phyloP scores from a whole-genome alignment of 1,139 yeast genomes.

The Pneumocystis jirovecii region DNA sequence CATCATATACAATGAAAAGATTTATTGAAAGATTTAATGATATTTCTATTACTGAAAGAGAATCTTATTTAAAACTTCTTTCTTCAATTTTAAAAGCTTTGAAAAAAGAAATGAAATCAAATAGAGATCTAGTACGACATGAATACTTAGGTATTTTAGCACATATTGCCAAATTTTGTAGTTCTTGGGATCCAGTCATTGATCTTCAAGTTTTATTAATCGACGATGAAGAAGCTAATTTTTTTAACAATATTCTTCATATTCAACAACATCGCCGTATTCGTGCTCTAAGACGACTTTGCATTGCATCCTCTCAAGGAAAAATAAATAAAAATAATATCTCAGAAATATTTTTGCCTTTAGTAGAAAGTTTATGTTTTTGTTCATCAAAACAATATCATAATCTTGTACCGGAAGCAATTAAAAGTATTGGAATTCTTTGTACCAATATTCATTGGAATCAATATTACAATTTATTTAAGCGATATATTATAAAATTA shows the following conservation, averaged over 20 bases:
- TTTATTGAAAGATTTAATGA: slow-evolving; percentile 42
- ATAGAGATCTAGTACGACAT: slow-evolving; percentile 47
- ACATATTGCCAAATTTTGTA: slow-evolving; percentile 39
- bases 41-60: slow-evolving; percentile 15
- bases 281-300: slow-evolving; percentile 56
- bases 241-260: slow-evolving; percentile 67
- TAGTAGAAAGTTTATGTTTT: slow-evolving; percentile 56
- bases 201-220: slow-evolving; percentile 55
- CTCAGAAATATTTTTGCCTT: slow-evolving; percentile 69
- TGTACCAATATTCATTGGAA: slow-evolving; percentile 54
- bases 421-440: slow-evolving; percentile 46
- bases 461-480: slow-evolving; percentile 62
- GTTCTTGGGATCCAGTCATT: slow-evolving; percentile 38
- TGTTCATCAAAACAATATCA: slow-evolving; percentile 44
- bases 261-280: slow-evolving; percentile 78
- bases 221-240: slow-evolving; percentile 73
- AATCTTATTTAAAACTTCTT: slow-evolving; percentile 33
- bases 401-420: slow-evolving; percentile 60
- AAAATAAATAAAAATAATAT: slow-evolving; percentile 42
- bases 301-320: slow-evolving; percentile 26
- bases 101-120: slow-evolving; percentile 51
- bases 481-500: slow-evolving; percentile 51
- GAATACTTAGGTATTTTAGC: slow-evolving; percentile 58
- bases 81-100: slow-evolving; percentile 52
- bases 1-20: slow-evolving; percentile 48